These are phyloP conservation scores for Xylaria sp. DNA, from an alignment of 2,329 filamentous ascomycete species.

Conservation along the genomic window DNA sequence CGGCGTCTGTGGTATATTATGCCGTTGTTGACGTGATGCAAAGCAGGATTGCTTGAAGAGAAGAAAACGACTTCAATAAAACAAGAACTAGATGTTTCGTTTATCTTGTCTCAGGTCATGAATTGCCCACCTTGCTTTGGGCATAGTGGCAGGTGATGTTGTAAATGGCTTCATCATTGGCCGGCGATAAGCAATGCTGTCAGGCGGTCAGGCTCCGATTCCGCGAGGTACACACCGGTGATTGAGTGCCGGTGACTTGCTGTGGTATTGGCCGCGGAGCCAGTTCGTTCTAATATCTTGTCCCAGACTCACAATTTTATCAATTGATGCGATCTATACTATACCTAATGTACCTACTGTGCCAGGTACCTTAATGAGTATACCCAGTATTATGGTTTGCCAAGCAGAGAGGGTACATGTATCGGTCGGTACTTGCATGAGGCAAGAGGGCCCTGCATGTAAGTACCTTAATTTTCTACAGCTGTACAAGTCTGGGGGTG, in stretches of 20 bases:
- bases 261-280: neutral
- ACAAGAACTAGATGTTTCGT: neutral
- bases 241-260: neutral
- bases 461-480: neutral
- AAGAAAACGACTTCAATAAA: neutral
- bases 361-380: too few relatives aligned
- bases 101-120: neutral
- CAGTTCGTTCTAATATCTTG: too few relatives aligned
- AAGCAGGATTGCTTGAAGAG: too few relatives aligned
- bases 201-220: constrained; percentile 3
- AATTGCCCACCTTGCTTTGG: neutral
- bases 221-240: neutral
- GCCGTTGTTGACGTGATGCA: too few relatives aligned
- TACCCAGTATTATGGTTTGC: neutral
- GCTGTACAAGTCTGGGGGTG: neutral
- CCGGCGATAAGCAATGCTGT: constrained; percentile 20
- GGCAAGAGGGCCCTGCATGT: neutral
- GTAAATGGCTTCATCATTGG: constrained; percentile 15
- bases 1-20: too few relatives aligned
- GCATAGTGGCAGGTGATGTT: constrained; percentile 10
- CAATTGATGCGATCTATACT: too few relatives aligned
- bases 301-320: too few relatives aligned
- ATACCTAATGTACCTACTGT: too few relatives aligned
- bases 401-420: neutral
- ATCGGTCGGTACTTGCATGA: neutral